Evolutionary conservation across 2,329 filamentous ascomycete genomes (phyloP), one percentile per base, ranked within the genome.

Genomic region (Chrysoporthe cubensis): DNA sequence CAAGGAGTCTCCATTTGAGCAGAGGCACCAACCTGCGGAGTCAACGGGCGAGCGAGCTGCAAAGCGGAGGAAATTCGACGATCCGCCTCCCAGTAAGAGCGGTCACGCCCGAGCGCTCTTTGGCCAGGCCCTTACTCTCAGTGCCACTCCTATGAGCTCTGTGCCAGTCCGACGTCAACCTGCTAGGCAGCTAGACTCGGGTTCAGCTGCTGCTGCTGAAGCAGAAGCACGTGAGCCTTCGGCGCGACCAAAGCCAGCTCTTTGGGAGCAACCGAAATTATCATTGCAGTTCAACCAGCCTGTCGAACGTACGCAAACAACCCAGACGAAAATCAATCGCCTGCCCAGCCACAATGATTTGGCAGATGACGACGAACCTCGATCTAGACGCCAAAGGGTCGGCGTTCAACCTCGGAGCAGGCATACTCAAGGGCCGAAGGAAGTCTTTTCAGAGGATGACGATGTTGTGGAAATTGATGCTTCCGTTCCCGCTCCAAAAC

Each of bases 1-100:
- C 0, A 78, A 75, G 8, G 84, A 84, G 64, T 92, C 91, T 0
- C 91, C 91, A 0, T 93, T 88, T 70, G 90, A 93, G 71, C 80
- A 87, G 65, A 80, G 84, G 48, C 81, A 83, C 68, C 21, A 72
- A 73, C 67, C 67, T n/a, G 62, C 69, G 6, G 70, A 70, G 6
- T 62, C 67, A 48, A 72, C 71, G 13, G 69, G 73, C 21, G 75
- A 77, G 2, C 76, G 75, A 34, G 74, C 81, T 16, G 50, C 75
- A 1, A 86, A 85, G 74, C 78, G 81, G 66, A 77, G 78, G 61
- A 83, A 76, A 69, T 74, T 73, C 63, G 78, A 81, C 5, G 67
- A 75, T 9, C 74, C 76, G 6, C 78, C 79, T 26, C 77, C 79
- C 32, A 83, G 77, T 73, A 85, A 82, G 72, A 80, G 74, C 67